Base-by-base conservation (phyloP, 2,329 filamentous ascomycete species). In the Alternaria metachromatica region DNA sequence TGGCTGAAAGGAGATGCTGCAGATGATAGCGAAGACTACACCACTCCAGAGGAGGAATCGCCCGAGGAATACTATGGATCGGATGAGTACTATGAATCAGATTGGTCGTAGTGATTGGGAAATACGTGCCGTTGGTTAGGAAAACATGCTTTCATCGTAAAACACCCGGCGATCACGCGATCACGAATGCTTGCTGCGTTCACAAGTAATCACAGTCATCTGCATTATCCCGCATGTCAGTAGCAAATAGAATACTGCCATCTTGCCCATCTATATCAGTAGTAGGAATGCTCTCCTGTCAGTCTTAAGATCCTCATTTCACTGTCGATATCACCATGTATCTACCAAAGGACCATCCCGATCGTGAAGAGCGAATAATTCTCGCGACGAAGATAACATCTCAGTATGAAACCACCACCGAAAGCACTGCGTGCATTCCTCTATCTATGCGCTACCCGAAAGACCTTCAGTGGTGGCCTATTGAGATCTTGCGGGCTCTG, bases 1-100 rank as follows among this genome's bases (percentile, higher is more conserved):
- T 72, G 69, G 73, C 43, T 48, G 45, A 23, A 58, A 11, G 18
- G n/a, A 18, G 23, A 48, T 53, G 1, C 11, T 23, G 26, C 6
- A 18, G 49, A 48, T 28, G 41, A 48, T 11, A 28, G 15, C 18
- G 43, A 53, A 33, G 49, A 53, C 15, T n/a, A 0, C 3, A 18
- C 28, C n/a, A 53, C 49, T 18, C 23, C 49, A 28, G 49, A 53
- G 0, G 26, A 33, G 25, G 49, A 30, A 37, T 18, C 37, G 5
- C n/a, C 1, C 5, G 37, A 18, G 15, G 37, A 41, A 0, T 37
- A 37, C 13, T 37, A 37, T n/a, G 30, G 3, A 37, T 18, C 37
- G 9, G 37, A n/a, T 10, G 33, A 41, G 33, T n/a, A 10, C 33
- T n/a, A 10, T 41, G 33, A 3, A n/a, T 41, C 33, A 8, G 33